Percentiles rank a stretch among this genome's conserved stretches.
phyloP scores from a whole-genome alignment of 1,284 basidiomycete species.

The Trichosporon sp. region DNA sequence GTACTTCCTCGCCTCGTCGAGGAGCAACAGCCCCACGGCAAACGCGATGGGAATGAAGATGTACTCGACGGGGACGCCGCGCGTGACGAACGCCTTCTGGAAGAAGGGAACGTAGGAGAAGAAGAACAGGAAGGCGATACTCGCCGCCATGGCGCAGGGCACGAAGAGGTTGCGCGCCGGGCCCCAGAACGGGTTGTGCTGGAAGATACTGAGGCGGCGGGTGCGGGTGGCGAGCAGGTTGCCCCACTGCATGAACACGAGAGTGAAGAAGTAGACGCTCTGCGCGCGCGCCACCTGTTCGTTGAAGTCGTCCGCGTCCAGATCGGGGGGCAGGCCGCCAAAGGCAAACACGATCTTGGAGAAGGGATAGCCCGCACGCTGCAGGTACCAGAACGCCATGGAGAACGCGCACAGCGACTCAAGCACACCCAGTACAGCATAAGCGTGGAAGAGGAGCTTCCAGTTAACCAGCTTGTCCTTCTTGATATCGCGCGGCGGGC shows the following conservation, averaged over 20 bases:
- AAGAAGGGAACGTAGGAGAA: conserved; percentile 64
- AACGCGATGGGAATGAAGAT: conserved; percentile 61
- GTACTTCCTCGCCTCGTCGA: conserved; percentile 59
- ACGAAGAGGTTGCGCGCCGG: conserved; percentile 56
- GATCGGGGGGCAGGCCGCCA: conserved; percentile 57
- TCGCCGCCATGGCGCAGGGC: conserved; percentile 60
- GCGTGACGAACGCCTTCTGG: conserved; percentile 64
- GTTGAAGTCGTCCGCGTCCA: conserved; percentile 48
- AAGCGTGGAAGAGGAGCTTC: conserved; percentile 66
- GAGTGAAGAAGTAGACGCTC: conserved; percentile 64
- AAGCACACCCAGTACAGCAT: conserved; percentile 65
- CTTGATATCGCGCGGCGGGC: conserved; percentile 67
- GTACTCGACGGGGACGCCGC: conserved; percentile 61
- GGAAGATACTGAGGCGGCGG: conserved; percentile 61
- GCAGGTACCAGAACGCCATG: conserved; percentile 61
- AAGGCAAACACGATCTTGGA: conserved; percentile 62
- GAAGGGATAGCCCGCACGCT: conserved; percentile 64
- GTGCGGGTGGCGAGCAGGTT: conserved; percentile 63
- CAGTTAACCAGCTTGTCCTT: conserved; percentile 59
- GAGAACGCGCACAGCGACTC: conserved; percentile 62
- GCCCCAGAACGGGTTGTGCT: conserved; percentile 57
- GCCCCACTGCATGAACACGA: conserved; percentile 71
- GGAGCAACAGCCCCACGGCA: conserved; percentile 41
- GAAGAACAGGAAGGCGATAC: conserved; percentile 61
- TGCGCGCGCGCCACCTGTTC: conserved; percentile 60